These are phyloP conservation scores for Globisporangium nunn DNA, from an alignment of 352 stramenopile species.

Conservation along the genomic window DNA sequence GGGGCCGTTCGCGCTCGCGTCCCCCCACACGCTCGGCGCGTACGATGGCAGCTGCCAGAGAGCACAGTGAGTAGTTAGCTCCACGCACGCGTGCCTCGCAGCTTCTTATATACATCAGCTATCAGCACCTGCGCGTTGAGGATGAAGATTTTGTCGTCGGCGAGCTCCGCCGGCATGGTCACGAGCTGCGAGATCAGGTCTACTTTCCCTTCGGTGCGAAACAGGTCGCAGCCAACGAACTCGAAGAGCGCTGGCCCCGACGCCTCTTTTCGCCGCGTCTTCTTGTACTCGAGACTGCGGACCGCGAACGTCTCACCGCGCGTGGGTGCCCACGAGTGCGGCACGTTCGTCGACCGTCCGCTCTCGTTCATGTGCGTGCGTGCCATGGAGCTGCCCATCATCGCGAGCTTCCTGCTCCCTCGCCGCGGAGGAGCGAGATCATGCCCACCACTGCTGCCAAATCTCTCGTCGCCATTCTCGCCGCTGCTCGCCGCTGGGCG, in stretches of 20 bases:
- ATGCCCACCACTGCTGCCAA: background rate
- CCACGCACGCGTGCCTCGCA: too few species aligned
- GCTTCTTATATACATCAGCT: background rate
- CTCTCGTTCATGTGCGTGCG: conserved; percentile 36
- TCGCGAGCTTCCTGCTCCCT: conserved; percentile 35
- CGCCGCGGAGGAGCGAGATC: conserved; percentile 3
- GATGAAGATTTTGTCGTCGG: conserved; percentile 62
- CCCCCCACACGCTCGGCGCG: conserved; percentile 65
- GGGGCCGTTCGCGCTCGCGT: conserved; percentile 51
- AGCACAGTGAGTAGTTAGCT: background rate
- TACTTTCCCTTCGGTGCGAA: conserved; percentile 62
- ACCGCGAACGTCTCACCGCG: conserved; percentile 60
- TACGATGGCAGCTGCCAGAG: conserved; percentile 56
- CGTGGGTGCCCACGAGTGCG: conserved; percentile 45
- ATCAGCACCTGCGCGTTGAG: conserved; percentile 63
- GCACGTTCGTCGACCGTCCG: conserved; percentile 40
- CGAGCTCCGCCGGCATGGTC: conserved; percentile 46
- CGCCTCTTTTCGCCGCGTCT: conserved; percentile 71
- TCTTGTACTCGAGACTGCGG: conserved; percentile 77
- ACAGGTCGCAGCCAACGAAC: conserved; percentile 68
- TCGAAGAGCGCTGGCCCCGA: conserved; percentile 62
- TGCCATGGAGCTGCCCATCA: conserved; percentile 58
- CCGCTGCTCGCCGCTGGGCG: conserved; percentile 4
- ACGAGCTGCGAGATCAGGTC: conserved; percentile 74
- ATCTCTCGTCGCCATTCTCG: background rate